Evolutionary conservation across 129 eudicot species (phyloP), one percentile per base, ranked within the genome.

Genomic region (Arctium lappa): DNA sequence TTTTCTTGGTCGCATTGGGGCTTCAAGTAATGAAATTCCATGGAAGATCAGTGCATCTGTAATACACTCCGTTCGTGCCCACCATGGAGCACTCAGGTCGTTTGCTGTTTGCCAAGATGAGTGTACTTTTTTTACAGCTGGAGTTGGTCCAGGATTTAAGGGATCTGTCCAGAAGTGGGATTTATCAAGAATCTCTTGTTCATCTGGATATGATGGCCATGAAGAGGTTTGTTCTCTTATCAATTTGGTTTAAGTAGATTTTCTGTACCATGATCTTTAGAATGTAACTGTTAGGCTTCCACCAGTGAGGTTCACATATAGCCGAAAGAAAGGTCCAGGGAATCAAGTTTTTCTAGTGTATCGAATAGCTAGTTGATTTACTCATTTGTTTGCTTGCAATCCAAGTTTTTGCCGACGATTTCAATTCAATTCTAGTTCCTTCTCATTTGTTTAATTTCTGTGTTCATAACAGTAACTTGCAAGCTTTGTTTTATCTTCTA

Each of bases 151-250:
- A 34, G 98, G 98, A 71, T 96, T 91, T 87, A 96, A 93, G 86
- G 99, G 99, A 86, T 93, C 92, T 42, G 89, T 96, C 87, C 99
- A 90, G 84, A 93, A 91, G 82, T 96, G 98, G 99, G 97, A 93
- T 60, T 79, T 96, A 79, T 85, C 98, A 69, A 82, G 89, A 80
- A 73, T 90, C 18, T 86, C 90, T 46, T 91, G 88, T 74, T 74
- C 89, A 68, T 82, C 99, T 66, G 91, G 92, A 68, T 96, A 96
- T 73, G 85, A 96, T 79, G 98, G 98, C 71, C 99, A 96, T 81
- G 98, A 96, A 44, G 99, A 96, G 99, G 99, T 95, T 81, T 88
- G 83, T 81, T 81, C 84, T 68, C 74, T 75, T 34, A 66, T 50
- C n/a, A 30, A 10, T 76, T 8, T 84, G 53, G 11, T 69, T 68